phyloP scores from a whole-genome alignment of 768 basidiomycete genomes.

The Trichaptum fuscoviolaceum region DNA sequence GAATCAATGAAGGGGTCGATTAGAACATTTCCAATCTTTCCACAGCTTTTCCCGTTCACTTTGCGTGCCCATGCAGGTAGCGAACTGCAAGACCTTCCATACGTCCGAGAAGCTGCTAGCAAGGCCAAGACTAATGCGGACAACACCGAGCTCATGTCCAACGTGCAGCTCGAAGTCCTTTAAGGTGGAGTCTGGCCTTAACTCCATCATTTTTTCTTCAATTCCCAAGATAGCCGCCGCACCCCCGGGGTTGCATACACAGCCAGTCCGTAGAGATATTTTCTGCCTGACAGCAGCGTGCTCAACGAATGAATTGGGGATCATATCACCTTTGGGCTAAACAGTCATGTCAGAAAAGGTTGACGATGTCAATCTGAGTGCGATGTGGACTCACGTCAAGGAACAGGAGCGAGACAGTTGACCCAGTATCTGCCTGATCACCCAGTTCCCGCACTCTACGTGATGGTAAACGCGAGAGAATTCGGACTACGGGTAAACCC shows the following conservation, averaged over 20 bases:
- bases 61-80: slow-evolving; percentile 5
- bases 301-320: slow-evolving; percentile 72
- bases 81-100: slow-evolving; percentile 29
- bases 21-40: slow-evolving; percentile 3
- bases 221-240: slow-evolving; percentile 69
- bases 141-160: slow-evolving; percentile 67
- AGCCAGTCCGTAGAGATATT: slow-evolving; percentile 78
- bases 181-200: slow-evolving; percentile 56
- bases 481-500: slow-evolving; percentile 55
- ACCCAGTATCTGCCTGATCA: slow-evolving; percentile 62
- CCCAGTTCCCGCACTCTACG: slow-evolving; percentile 51
- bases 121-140: slow-evolving; percentile 73
- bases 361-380: slow-evolving; percentile 4
- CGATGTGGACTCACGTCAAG: slow-evolving; percentile 44
- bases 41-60: slow-evolving; percentile 1
- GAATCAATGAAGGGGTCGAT: neutral
- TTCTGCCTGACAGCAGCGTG: slow-evolving; percentile 55
- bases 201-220: slow-evolving; percentile 53
- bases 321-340: slow-evolving; percentile 60
- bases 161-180: slow-evolving; percentile 55
- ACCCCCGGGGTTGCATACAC: slow-evolving; percentile 86
- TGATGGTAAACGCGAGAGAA: slow-evolving; percentile 59
- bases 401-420: slow-evolving; percentile 57
- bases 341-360: slow-evolving; percentile 5
- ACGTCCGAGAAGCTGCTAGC: slow-evolving; percentile 76